These are phyloP conservation scores for Tuber microsphaerosporum DNA, from an alignment of 495 filamentous ascomycete species.

Conservation along the genomic window DNA sequence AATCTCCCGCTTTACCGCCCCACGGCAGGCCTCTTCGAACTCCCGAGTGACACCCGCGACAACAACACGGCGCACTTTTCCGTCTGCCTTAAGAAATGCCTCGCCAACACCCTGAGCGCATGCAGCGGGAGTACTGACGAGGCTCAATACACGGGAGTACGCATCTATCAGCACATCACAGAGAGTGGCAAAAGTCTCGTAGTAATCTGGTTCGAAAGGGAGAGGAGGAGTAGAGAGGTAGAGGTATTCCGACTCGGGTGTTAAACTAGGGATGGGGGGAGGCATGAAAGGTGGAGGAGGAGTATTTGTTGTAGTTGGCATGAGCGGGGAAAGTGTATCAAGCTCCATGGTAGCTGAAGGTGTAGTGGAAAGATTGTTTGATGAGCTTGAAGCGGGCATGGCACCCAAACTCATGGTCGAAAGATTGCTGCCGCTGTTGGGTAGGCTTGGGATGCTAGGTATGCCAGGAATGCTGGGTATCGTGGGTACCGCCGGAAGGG, in stretches of 20 bases:
- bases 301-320: constrained; percentile 18
- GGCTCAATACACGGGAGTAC: constrained; percentile 67
- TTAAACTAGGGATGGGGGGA: constrained; percentile 22
- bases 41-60: constrained; percentile 77
- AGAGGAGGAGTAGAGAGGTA: constrained; percentile 84
- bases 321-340: constrained; percentile 48
- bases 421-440: background rate
- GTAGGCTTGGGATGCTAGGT: constrained; percentile 1
- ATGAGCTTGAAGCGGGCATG: constrained; percentile 11
- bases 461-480: constrained; percentile 10
- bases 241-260: constrained; percentile 64
- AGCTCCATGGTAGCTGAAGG: constrained; percentile 40
- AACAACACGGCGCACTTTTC: constrained; percentile 74
- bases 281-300: constrained; percentile 26
- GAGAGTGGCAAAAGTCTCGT: constrained; percentile 91
- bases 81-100: constrained; percentile 82
- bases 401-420: constrained; percentile 7
- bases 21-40: constrained; percentile 79
- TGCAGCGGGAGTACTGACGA: constrained; percentile 61
- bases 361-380: constrained; percentile 25
- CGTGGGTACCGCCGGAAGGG: constrained; percentile 19
- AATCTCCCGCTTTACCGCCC: constrained; percentile 68
- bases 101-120: constrained; percentile 63
- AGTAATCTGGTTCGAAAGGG: constrained; percentile 96
- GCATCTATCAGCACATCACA: constrained; percentile 93